Conservation (phyloP, 108 stramenopile species). For the Discostella stelligeroides region DNA sequence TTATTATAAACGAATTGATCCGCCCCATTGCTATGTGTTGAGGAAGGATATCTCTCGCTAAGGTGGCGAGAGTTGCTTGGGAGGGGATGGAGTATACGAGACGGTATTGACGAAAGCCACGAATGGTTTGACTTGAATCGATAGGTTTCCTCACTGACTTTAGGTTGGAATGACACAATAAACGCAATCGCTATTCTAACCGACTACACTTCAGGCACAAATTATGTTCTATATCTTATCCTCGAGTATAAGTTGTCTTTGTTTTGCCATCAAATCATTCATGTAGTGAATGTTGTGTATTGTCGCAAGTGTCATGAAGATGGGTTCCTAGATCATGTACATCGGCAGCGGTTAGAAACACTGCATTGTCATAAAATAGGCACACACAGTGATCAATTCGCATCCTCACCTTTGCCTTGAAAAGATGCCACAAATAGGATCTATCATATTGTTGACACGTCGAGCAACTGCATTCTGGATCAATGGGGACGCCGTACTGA, state of each 20-base stretch:
- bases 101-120: neutral
- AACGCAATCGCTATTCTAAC: too few relatives aligned
- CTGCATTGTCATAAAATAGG: neutral
- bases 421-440: slow-evolving; percentile 91
- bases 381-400: neutral
- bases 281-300: slow-evolving; percentile 93
- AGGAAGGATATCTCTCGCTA: slow-evolving; percentile 58
- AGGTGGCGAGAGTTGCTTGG: neutral
- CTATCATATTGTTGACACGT: slow-evolving; percentile 89
- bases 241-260: slow-evolving; percentile 84
- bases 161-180: neutral
- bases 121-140: neutral
- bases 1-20: slow-evolving; percentile 97
- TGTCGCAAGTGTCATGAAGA: slow-evolving; percentile 74
- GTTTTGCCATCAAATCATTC: slow-evolving; percentile 85
- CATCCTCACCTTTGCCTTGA: slow-evolving; percentile 74
- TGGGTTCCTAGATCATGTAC: slow-evolving; percentile 57
- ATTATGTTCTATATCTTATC: slow-evolving; percentile 68
- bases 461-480: slow-evolving; percentile 72
- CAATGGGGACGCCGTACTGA: slow-evolving; percentile 75
- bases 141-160: neutral
- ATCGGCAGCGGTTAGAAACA: neutral
- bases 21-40: slow-evolving; percentile 94
- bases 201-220: neutral
- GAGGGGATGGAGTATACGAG: neutral